phyloP scores from a whole-genome alignment of 2,329 filamentous ascomycete genomes.

The Clathrospora elynae region DNA sequence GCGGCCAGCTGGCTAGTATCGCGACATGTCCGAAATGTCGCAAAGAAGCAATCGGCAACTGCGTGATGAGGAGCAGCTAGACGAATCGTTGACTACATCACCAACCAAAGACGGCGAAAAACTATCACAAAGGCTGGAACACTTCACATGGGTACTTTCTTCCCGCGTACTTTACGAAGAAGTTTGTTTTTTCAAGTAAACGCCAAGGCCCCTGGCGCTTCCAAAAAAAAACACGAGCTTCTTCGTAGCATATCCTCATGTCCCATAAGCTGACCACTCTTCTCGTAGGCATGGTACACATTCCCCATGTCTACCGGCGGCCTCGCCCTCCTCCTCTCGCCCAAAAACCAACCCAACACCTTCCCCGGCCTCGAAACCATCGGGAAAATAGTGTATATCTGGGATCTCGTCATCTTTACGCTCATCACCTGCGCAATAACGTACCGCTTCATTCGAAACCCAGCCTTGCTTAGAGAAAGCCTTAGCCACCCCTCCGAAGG shows the following conservation, averaged over 20 bases:
- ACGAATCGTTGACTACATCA: neutral
- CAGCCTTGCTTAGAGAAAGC: neutral
- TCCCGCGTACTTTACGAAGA: neutral
- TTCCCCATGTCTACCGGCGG: conserved; percentile 5
- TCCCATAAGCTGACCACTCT: too few relatives aligned
- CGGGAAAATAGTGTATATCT: neutral
- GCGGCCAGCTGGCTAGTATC: neutral
- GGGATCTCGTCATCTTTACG: neutral
- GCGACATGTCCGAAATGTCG: neutral
- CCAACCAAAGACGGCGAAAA: neutral
- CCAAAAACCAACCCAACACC: conserved; percentile 1
- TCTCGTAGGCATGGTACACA: conserved; percentile 6
- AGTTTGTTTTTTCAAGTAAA: too few relatives aligned
- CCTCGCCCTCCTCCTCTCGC: conserved; percentile 2
- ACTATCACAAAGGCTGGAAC: neutral
- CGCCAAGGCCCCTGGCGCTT: too few relatives aligned
- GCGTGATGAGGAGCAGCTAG: neutral
- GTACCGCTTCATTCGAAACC: neutral
- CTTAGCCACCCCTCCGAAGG: conserved; percentile 3
- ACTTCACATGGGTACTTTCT: conserved; percentile 3
- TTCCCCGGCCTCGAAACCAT: conserved; percentile 1
- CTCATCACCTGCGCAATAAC: neutral
- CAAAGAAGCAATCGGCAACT: neutral
- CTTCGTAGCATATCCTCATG: too few relatives aligned
- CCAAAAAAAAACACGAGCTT: neutral